Evolutionary conservation across 2,329 filamentous ascomycete genomes (phyloP).

Genomic region (Fusarium neocosmosporiellum): DNA sequence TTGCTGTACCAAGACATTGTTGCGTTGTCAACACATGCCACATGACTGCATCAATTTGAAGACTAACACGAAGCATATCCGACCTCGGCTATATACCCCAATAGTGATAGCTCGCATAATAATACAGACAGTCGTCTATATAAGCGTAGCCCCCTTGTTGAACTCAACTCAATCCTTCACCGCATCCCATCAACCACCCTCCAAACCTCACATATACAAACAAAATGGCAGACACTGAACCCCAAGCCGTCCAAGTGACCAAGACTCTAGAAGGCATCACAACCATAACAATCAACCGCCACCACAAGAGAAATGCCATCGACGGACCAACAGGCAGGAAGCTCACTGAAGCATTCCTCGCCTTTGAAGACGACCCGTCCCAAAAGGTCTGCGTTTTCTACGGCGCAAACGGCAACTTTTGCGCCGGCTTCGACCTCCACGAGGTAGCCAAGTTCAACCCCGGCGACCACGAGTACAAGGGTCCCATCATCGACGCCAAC

Average conservation of each 20-base stretch:
- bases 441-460: background rate
- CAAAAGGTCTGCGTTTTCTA: conserved; percentile 31
- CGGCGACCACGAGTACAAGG: background rate
- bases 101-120: background rate
- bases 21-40: background rate
- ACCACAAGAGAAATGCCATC: conserved; percentile 62
- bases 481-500: background rate
- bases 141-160: background rate
- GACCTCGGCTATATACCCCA: background rate
- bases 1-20: background rate
- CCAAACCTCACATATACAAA: background rate
- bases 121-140: background rate
- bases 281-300: conserved; percentile 66
- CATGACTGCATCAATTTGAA: background rate
- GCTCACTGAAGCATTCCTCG: conserved; percentile 59
- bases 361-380: conserved; percentile 59
- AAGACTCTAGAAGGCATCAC: conserved; percentile 57
- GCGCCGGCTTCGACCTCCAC: background rate
- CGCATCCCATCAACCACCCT: background rate
- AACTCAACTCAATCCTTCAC: background rate
- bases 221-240: conserved; percentile 2
- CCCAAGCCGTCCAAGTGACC: conserved; percentile 28
- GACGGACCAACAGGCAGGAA: conserved; percentile 59
- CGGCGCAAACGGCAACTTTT: background rate
- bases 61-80: background rate